A percentile compares a stretch with the other conserved stretches of the same genome.
Conservation (phyloP, 257 asterid species). For the Phtheirospermum japonicum region DNA sequence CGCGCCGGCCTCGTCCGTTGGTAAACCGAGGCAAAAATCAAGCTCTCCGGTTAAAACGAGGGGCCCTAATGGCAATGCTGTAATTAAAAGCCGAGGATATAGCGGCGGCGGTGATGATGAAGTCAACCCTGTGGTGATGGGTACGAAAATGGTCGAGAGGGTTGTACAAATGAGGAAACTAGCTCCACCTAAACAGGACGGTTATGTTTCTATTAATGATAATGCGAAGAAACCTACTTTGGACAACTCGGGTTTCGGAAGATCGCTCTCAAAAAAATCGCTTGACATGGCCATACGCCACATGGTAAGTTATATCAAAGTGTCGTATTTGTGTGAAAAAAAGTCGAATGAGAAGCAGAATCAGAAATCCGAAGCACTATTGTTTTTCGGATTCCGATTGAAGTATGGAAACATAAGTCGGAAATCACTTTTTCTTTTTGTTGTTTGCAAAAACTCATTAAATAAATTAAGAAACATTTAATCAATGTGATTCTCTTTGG, state of each 20-base stretch:
- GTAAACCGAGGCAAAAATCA: slow-evolving; percentile 50
- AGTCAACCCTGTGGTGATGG: slow-evolving; percentile 75
- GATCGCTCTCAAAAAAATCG: slow-evolving; percentile 75
- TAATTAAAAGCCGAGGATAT: slow-evolving; percentile 43
- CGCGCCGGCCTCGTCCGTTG: slow-evolving; percentile 27
- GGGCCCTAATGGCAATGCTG: slow-evolving; percentile 27
- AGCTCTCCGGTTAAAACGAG: slow-evolving; percentile 60
- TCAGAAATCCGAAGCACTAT: neutral
- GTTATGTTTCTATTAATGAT: slow-evolving; percentile 27
- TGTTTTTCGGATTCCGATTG: neutral
- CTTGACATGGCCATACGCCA: slow-evolving; percentile 92
- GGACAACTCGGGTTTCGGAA: slow-evolving; percentile 68
- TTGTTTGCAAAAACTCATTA: too few relatives aligned
- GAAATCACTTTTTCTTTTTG: too few relatives aligned
- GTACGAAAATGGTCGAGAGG: slow-evolving; percentile 82
- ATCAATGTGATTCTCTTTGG: neutral
- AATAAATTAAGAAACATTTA: neutral
- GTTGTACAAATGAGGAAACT: slow-evolving; percentile 92
- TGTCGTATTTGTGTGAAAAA: too few relatives aligned
- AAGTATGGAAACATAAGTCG: too few relatives aligned
- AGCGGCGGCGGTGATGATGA: slow-evolving; percentile 43
- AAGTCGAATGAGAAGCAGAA: too few relatives aligned
- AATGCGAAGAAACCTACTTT: slow-evolving; percentile 46
- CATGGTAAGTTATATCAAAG: slow-evolving; percentile 44
- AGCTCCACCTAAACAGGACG: slow-evolving; percentile 77